phyloP scores from a whole-genome alignment of 495 filamentous ascomycete genomes.

The Penicillium soppii region DNA sequence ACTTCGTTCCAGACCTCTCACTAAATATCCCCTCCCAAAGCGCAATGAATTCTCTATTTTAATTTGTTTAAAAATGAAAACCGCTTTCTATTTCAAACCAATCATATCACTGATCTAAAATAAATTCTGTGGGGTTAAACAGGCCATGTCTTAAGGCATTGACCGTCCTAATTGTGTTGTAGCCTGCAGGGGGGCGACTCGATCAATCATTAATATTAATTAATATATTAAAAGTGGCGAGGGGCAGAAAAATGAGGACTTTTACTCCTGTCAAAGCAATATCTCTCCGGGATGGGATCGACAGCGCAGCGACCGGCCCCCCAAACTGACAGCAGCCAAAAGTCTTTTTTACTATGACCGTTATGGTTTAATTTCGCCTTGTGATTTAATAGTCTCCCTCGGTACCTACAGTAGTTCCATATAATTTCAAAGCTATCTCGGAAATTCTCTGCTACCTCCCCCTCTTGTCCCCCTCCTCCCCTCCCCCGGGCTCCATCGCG shows the following conservation, averaged over 20 bases:
- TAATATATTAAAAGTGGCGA: neutral
- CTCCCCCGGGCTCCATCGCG: neutral
- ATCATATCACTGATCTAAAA: conserved; percentile 13
- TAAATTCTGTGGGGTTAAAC: conserved; percentile 20
- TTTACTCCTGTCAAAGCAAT: conserved; percentile 18
- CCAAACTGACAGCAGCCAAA: conserved; percentile 27
- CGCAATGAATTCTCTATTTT: conserved; percentile 1
- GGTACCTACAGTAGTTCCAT: neutral
- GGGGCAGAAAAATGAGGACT: neutral
- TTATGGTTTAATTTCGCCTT: neutral
- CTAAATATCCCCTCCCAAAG: neutral
- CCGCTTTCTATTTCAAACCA: conserved; percentile 10
- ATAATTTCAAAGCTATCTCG: neutral
- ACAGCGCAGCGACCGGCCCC: conserved; percentile 31
- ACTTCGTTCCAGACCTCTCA: conserved; percentile 21
- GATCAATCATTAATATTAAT: conserved; percentile 28
- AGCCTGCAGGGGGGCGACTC: conserved; percentile 19
- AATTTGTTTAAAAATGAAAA: conserved; percentile 10
- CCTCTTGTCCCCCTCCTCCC: neutral
- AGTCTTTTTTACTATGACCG: conserved; percentile 6
- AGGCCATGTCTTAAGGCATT: conserved; percentile 29
- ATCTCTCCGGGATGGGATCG: conserved; percentile 29
- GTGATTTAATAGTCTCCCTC: conserved; percentile 1
- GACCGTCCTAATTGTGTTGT: conserved; percentile 29
- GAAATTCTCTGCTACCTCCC: neutral